A percentile compares a stretch with the other conserved stretches of the same genome.
Evolutionary conservation across 2,329 filamentous ascomycete genomes (phyloP).

Genomic region (Pezicula radicicola): DNA sequence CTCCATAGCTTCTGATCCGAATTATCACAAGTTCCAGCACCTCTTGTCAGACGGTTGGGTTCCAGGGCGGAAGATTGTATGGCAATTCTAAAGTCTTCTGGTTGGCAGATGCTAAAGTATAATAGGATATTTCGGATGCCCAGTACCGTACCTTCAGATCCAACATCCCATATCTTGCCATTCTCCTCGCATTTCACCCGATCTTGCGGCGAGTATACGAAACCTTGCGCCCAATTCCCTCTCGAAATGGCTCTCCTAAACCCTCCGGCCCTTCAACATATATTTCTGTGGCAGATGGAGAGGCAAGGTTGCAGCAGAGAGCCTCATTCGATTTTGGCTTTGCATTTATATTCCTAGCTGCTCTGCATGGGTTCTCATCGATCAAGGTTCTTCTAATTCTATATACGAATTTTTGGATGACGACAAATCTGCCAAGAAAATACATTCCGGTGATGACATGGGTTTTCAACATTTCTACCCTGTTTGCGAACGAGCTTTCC

Average conservation of each 20-base stretch:
- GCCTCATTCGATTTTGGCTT: constrained; percentile 81
- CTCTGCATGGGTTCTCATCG: constrained; percentile 80
- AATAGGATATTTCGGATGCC: constrained; percentile 79
- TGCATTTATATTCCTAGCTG: constrained; percentile 72
- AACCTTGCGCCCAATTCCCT: constrained; percentile 23
- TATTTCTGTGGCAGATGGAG: constrained; percentile 39
- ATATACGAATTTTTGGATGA: constrained; percentile 77
- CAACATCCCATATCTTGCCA: constrained; percentile 78
- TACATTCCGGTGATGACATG: constrained; percentile 78
- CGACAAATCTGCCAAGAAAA: constrained; percentile 64
- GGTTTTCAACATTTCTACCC: constrained; percentile 79
- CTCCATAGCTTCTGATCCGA: constrained; percentile 69
- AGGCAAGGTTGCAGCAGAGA: constrained; percentile 63
- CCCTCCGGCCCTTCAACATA: constrained; percentile 32
- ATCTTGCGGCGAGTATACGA: constrained; percentile 73
- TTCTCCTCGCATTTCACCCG: constrained; percentile 76
- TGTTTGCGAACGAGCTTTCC: constrained; percentile 88
- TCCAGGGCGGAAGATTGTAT: constrained; percentile 81
- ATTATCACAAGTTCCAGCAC: constrained; percentile 71
- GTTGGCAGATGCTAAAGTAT: constrained; percentile 9
- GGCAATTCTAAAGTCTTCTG: constrained; percentile 18
- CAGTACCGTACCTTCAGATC: constrained; percentile 84
- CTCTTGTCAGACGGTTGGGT: constrained; percentile 85
- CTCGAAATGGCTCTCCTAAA: constrained; percentile 20
- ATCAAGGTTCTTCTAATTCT: constrained; percentile 81